Evolutionary conservation across 2,329 filamentous ascomycete species (phyloP).

Genomic region (Alternaria triticina): DNA sequence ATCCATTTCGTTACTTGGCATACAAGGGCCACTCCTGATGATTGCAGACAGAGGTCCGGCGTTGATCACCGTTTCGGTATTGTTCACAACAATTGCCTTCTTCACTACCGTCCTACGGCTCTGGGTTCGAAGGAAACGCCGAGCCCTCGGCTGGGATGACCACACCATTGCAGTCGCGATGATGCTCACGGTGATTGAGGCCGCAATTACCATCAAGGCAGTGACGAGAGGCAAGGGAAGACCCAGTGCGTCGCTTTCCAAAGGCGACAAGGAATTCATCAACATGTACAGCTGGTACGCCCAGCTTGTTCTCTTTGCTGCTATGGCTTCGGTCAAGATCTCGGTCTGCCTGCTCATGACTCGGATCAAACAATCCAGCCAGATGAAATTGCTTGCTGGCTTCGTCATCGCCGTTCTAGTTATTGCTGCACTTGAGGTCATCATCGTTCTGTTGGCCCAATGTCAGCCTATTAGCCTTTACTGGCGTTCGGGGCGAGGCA

Average conservation of each 20-base stretch:
- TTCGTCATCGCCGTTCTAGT: not conserved
- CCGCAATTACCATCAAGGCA: not conserved
- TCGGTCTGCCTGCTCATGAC: slow-evolving; percentile 5
- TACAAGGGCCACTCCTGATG: not conserved
- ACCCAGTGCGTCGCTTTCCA: not conserved
- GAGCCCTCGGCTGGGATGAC: not conserved
- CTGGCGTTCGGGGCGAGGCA: not conserved
- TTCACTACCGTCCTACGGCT: not conserved
- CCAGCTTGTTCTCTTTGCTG: not conserved
- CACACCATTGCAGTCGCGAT: not conserved
- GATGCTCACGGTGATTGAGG: not conserved
- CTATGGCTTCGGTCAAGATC: not conserved
- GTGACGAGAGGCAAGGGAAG: not conserved
- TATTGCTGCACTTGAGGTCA: not conserved
- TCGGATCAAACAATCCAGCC: slow-evolving; percentile 1
- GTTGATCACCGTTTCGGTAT: not conserved
- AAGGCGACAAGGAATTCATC: not conserved
- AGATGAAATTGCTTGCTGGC: not conserved
- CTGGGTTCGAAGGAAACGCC: not conserved
- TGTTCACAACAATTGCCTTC: not conserved
- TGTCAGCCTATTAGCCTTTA: slow-evolving; percentile 6
- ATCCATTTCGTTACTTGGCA: not conserved
- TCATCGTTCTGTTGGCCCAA: slow-evolving; percentile 5
- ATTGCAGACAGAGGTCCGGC: not conserved
- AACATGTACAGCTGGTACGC: slow-evolving; percentile 4